Base-by-base conservation (phyloP, 345 rosid species). In the Gossypium herbaceum region DNA sequence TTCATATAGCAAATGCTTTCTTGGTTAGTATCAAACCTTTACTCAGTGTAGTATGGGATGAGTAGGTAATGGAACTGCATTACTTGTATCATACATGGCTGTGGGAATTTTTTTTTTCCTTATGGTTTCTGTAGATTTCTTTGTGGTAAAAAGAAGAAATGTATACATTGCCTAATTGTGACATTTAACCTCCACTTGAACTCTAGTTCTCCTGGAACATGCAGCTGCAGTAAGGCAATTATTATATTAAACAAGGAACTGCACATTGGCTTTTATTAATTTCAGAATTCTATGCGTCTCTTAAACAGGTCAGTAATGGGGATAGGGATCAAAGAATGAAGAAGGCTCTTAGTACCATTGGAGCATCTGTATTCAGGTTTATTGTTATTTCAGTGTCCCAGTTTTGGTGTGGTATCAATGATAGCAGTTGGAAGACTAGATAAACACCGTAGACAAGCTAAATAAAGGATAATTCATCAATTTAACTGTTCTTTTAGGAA, bases 281-380 rank as follows among this genome's bases (percentile, higher is more conserved):
- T 20, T 34, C 50, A 8, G 20, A 52, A 20, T 59, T 50, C 8
- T 25, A n/a, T 44, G 45, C 44, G 20, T 22, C 75, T 47, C 34
- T 50, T 64, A 59, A 81, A 75, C 88, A 94, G 99, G 91, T 91
- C 73, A 85, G 90, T 79, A 80, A 75, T 63, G 99, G 99, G 55
- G 83, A 87, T 79, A 84, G 90, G 80, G 85, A 84, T 74, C 88
- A 91, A 81, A 81, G 98, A 78, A 85, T 88, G 72, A 86, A 82
- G 82, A 85, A 78, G 78, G 96, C 99, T 77, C 82, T 95, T 60
- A 77, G 88, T 81, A 93, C 99, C 73, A 91, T 95, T 93, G 99
- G 99, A 68, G 98, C 93, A 79, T 95, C 99, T 12, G 98, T 95
- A 51, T 95, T 95, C 91, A 95, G 99, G 99, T 93, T 79, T 25